These are phyloP conservation scores for Fragaria nilgerrensis DNA, from an alignment of 306 rosid genomes.

Conservation along the genomic window DNA sequence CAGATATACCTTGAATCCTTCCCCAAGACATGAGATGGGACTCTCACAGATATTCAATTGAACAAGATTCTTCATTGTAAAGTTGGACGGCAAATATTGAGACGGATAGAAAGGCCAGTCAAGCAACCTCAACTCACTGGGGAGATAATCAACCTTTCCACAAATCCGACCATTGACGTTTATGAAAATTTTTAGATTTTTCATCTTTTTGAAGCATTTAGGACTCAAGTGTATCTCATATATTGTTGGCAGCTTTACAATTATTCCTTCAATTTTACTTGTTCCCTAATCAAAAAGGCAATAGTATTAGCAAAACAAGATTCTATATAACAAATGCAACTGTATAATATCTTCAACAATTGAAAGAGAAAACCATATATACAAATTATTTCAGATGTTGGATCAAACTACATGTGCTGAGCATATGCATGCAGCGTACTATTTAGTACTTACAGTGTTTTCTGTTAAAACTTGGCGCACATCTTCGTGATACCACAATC, in stretches of 20 bases:
- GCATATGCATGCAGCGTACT: neutral
- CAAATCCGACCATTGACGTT: slow-evolving; percentile 24
- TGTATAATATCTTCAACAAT: neutral
- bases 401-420: too few species aligned
- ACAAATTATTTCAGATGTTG: too few species aligned
- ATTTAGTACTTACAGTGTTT: neutral
- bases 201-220: slow-evolving; percentile 26
- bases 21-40: slow-evolving; percentile 16
- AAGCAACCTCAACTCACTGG: slow-evolving; percentile 36
- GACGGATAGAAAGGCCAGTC: slow-evolving; percentile 28
- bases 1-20: slow-evolving; percentile 19
- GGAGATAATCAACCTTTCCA: slow-evolving; percentile 24
- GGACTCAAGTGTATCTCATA: slow-evolving; percentile 19
- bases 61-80: slow-evolving; percentile 33
- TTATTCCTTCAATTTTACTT: neutral
- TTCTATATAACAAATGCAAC: neutral
- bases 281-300: neutral
- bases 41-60: slow-evolving; percentile 27
- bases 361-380: too few species aligned
- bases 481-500: slow-evolving; percentile 20
- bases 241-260: neutral
- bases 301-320: slow-evolving; percentile 23
- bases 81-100: slow-evolving; percentile 26
- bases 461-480: neutral
- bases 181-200: slow-evolving; percentile 30